A percentile compares a stretch with the other conserved stretches of the same genome.
Conservation (phyloP, 2,329 filamentous ascomycete genomes). For the Aspergillus ochraceoroseus region DNA sequence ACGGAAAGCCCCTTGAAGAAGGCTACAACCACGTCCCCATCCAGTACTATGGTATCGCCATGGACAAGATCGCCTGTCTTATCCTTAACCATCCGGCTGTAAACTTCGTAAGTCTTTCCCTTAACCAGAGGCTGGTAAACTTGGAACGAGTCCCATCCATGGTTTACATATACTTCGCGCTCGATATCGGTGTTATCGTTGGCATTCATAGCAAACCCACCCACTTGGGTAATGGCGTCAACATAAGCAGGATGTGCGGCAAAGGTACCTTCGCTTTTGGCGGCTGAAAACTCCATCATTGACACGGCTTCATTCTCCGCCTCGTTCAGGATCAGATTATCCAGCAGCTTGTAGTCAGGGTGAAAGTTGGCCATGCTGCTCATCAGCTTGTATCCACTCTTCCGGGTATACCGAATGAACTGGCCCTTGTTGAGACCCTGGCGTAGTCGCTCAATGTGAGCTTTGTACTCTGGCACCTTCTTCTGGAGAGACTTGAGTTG, state of each 20-base stretch:
- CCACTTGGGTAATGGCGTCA: slow-evolving; percentile 16
- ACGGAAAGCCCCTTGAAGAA: slow-evolving; percentile 21
- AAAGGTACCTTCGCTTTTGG: slow-evolving; percentile 10
- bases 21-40: slow-evolving; percentile 15
- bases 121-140: slow-evolving; percentile 15
- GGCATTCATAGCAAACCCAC: slow-evolving; percentile 19
- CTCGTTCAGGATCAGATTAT: slow-evolving; percentile 5
- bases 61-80: not conserved
- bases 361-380: not conserved
- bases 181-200: slow-evolving; percentile 16
- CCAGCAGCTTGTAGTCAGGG: not conserved
- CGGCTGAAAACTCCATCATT: not conserved
- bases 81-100: not conserved
- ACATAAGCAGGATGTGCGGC: slow-evolving; percentile 16
- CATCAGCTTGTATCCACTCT: slow-evolving; percentile 3
- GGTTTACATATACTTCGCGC: slow-evolving; percentile 16
- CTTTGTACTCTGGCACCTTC: not conserved
- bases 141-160: slow-evolving; percentile 18
- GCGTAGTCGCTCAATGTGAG: not conserved
- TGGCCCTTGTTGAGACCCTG: not conserved
- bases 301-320: slow-evolving; percentile 7
- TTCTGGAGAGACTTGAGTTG: slow-evolving; percentile 1
- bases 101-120: slow-evolving; percentile 14
- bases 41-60: slow-evolving; percentile 1
- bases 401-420: not conserved